Percentiles rank a stretch among this genome's conserved stretches.
These are phyloP conservation scores for Neonectria faginata DNA, from an alignment of 2,329 filamentous ascomycete genomes.

Conservation along the genomic window DNA sequence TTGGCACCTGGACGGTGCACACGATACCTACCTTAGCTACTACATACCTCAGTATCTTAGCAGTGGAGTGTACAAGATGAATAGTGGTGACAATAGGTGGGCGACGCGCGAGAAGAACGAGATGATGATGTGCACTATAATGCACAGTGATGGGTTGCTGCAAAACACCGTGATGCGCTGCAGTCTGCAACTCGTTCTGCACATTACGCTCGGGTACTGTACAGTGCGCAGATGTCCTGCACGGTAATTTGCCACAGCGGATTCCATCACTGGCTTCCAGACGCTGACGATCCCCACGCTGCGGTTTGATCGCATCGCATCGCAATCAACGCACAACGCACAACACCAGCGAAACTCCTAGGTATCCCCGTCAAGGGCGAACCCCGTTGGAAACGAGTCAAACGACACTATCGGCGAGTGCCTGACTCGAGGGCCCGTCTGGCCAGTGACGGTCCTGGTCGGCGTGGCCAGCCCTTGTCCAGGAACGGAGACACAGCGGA, in stretches of 20 bases:
- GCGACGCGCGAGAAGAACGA: not conserved
- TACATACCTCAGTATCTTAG: too few species aligned
- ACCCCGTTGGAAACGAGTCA: conserved; percentile 32
- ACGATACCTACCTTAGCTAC: not conserved
- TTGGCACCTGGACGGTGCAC: not conserved
- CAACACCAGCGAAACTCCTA: conserved; percentile 40
- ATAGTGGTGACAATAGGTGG: not conserved
- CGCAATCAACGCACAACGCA: conserved; percentile 39
- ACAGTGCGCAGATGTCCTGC: not conserved
- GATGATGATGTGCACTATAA: not conserved
- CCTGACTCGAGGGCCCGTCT: conserved; percentile 44
- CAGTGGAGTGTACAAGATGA: not conserved
- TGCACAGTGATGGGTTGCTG: not conserved
- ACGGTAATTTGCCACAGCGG: not conserved
- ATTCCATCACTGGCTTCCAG: not conserved
- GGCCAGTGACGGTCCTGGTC: conserved; percentile 13
- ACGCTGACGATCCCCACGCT: conserved; percentile 2
- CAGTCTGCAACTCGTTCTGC: too few species aligned
- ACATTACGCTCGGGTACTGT: too few species aligned
- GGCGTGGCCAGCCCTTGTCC: conserved; percentile 31
- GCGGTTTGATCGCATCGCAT: conserved; percentile 29
- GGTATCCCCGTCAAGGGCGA: conserved; percentile 32
- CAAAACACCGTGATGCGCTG: too few species aligned
- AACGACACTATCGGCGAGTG: conserved; percentile 31
- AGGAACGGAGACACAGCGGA: conserved; percentile 45